These are phyloP conservation scores for Dimargaris cristalligena DNA, from an alignment of 192 early-diverging fungal species.

Conservation along the genomic window DNA sequence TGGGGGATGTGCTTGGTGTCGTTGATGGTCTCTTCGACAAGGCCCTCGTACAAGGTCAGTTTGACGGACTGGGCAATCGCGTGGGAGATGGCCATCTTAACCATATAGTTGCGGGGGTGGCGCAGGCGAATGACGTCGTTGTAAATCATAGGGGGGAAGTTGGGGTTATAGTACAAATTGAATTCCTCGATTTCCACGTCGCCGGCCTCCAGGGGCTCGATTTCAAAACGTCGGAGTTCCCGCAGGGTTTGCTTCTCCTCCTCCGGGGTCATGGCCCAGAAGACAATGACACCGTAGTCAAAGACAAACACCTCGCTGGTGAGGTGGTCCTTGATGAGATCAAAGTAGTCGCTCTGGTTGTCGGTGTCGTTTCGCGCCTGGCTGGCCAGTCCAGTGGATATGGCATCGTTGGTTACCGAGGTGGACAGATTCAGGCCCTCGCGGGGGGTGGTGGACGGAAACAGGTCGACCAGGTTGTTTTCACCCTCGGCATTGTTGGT, in stretches of 20 bases:
- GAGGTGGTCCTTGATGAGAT: no score
- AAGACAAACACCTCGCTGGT: constrained; percentile 71
- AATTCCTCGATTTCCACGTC: constrained; percentile 72
- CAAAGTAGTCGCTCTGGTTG: no score
- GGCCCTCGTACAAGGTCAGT: constrained; percentile 76
- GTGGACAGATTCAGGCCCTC: background rate
- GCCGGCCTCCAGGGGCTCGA: constrained; percentile 45
- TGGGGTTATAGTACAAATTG: constrained; percentile 55
- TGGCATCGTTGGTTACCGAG: background rate
- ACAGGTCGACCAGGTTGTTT: background rate
- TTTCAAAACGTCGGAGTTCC: constrained; percentile 54
- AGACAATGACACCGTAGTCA: constrained; percentile 87
- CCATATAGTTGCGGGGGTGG: constrained; percentile 61
- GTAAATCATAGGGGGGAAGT: constrained; percentile 51
- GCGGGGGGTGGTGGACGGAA: background rate
- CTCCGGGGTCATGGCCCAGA: constrained; percentile 82
- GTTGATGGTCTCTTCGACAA: constrained; percentile 85
- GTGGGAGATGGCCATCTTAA: constrained; percentile 89
- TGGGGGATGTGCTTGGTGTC: constrained; percentile 78
- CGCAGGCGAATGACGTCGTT: constrained; percentile 78
- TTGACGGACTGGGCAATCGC: constrained; percentile 91
- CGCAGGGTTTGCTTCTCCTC: constrained; percentile 64
- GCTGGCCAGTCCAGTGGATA: background rate
- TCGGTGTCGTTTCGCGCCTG: background rate
- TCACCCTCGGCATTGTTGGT: constrained; percentile 15